Base-by-base conservation (phyloP, 1,284 basidiomycete species). In the Sanghuangporus sanghuang region DNA sequence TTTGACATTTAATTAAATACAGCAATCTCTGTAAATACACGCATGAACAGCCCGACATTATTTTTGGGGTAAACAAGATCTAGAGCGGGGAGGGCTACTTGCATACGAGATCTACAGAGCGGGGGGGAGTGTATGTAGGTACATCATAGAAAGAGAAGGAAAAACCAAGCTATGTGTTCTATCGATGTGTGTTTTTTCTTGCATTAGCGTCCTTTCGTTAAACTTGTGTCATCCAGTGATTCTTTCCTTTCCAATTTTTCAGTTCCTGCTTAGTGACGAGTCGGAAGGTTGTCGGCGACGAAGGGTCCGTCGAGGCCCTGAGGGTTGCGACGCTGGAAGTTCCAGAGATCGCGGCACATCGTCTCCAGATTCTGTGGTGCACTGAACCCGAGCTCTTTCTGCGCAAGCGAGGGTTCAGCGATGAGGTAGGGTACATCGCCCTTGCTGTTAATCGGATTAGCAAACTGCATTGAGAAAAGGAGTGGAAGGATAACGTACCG, bases 391-490 rank as follows among this genome's bases (percentile, higher is more conserved):
- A 99, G 88, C 75, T 99, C 97, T 74, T 89, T 89, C 79, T 96
- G 87, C 0, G 97, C 97, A 32, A 98, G 82, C 2, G 88, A 70
- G 0, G 97, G 96, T 75, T 99, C 92, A 7, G 96, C 97, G 12
- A 96, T 98, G 49, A 99, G 82, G 74, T 98, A 95, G 0, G 97
- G 96, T 0, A 99, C 97, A 73, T 99, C 97, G 8, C 96, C 97
- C 55, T 86, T 83, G 68, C 95, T 94, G 71, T n/a, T 64, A 65
- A 63, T 61, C 32, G 18, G 21, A n/a, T 16, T 1, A 46, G 16
- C 16, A 46, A 46, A 46, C 3, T 14, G 16, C 2, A n/a, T 6
- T n/a, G 21, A 56, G 56, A 44, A 57, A 42, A 18, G 18, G 39
- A 12, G 21, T 2, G 48, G 6, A 23, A 42, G 35, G 4, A 16